Percentiles rank a stretch among this genome's conserved stretches.
phyloP scores from a whole-genome alignment of 148 eudicot species.

The Spergularia marina region DNA sequence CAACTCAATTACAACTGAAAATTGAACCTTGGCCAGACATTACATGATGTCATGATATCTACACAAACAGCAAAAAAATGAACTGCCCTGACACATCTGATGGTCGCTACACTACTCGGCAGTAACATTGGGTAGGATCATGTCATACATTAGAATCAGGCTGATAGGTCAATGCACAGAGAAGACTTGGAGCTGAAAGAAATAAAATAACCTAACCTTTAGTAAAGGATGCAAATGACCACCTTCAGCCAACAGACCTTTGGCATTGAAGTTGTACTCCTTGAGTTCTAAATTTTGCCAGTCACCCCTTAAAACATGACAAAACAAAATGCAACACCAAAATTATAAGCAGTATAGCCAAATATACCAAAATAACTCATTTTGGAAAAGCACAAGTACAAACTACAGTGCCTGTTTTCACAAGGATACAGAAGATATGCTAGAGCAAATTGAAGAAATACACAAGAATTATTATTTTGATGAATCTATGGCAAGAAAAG shows the following conservation, averaged over 20 bases:
- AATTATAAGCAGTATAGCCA: neutral
- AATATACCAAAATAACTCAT: neutral
- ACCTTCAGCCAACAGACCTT: slow-evolving; percentile 78
- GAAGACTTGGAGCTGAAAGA: neutral
- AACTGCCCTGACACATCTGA: neutral
- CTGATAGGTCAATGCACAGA: neutral
- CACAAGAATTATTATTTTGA: neutral
- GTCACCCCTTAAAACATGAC: slow-evolving; percentile 50
- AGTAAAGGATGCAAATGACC: slow-evolving; percentile 92
- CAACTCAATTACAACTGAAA: neutral
- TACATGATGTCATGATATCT: neutral
- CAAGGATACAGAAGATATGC: neutral
- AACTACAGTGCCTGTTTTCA: no score
- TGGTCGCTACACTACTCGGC: neutral
- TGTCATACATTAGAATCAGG: slow-evolving; percentile 2
- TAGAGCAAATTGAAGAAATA: neutral
- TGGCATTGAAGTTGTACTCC: slow-evolving; percentile 89
- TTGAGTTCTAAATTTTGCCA: slow-evolving; percentile 84
- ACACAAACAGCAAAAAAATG: slow-evolving; percentile 1
- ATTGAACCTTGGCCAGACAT: neutral
- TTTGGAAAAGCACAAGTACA: neutral
- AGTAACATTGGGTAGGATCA: neutral
- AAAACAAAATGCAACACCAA: slow-evolving; percentile 16
- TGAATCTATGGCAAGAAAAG: neutral
- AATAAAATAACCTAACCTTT: slow-evolving; percentile 51